Conservation (phyloP, 805 yeast genomes). For the Yamadazyma ubonensis region DNA sequence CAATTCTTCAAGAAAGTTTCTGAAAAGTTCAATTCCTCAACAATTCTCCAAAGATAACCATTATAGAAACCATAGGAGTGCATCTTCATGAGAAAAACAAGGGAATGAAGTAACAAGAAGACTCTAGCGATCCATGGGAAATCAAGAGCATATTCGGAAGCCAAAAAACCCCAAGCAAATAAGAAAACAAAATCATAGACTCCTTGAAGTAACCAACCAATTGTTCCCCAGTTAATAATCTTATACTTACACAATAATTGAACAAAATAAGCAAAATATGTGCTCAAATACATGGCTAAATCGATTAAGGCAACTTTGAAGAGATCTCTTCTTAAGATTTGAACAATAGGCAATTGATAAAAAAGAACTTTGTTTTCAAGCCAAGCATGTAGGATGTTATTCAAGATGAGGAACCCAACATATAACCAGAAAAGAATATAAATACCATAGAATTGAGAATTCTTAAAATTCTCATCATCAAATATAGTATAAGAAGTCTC, state of each 20-base stretch:
- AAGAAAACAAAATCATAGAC: constrained; percentile 55
- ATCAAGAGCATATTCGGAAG: constrained; percentile 45
- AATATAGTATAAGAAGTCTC: constrained; percentile 46
- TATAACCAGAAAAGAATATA: constrained; percentile 79
- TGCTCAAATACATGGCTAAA: constrained; percentile 65
- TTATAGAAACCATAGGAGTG: constrained; percentile 91
- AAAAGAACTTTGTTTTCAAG: constrained; percentile 41
- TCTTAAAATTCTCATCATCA: constrained; percentile 47
- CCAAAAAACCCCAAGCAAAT: constrained; percentile 51
- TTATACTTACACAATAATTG: constrained; percentile 54
- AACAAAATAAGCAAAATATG: constrained; percentile 58
- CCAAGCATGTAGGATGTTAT: constrained; percentile 54
- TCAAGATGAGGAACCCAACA: constrained; percentile 53
- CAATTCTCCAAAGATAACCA: constrained; percentile 78
- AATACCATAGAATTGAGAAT: constrained; percentile 68
- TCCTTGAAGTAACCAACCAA: constrained; percentile 66
- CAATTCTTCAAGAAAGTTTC: constrained; percentile 42
- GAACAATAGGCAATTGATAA: constrained; percentile 53
- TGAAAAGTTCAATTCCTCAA: constrained; percentile 53
- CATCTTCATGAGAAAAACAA: constrained; percentile 90
- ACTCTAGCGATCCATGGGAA: constrained; percentile 92
- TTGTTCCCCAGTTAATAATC: constrained; percentile 54
- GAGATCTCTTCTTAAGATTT: constrained; percentile 59
- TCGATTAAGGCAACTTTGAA: constrained; percentile 72
- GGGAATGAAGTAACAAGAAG: constrained; percentile 76